phyloP scores from a whole-genome alignment of 164 flowering plant species.

The Tinospora cordifolia region DNA sequence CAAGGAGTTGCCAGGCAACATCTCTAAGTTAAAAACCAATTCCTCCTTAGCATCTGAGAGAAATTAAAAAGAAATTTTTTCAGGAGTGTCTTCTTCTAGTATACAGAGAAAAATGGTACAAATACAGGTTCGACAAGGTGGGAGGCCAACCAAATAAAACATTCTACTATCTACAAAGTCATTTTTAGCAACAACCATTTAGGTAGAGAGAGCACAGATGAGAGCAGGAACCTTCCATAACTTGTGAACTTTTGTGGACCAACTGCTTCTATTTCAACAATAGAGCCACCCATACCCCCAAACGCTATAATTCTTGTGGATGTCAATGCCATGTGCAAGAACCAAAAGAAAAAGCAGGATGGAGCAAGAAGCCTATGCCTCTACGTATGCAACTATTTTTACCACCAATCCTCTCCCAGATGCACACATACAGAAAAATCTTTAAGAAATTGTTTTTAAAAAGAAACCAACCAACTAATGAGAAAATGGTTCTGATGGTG shows the following conservation, averaged over 20 bases:
- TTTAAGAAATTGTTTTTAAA: too few relatives aligned
- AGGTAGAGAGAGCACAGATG: neutral
- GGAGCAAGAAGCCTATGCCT: too few relatives aligned
- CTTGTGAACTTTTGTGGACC: neutral
- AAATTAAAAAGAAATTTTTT: too few relatives aligned
- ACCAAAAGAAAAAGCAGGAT: neutral
- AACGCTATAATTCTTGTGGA: neutral
- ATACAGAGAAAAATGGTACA: neutral
- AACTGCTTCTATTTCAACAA: neutral
- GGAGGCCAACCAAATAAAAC: neutral
- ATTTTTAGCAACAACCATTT: neutral
- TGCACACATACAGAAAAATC: too few relatives aligned
- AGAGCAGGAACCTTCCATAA: neutral
- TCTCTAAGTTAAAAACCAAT: too few relatives aligned
- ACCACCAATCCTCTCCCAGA: neutral
- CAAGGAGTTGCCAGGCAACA: too few relatives aligned
- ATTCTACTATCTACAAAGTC: neutral
- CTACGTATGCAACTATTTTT: neutral
- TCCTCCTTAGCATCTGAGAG: too few relatives aligned
- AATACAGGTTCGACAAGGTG: neutral
- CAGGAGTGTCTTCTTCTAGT: too few relatives aligned
- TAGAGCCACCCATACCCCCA: too few relatives aligned
- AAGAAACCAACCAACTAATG: conserved; percentile 2
- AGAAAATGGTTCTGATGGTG: neutral
- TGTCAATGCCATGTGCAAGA: neutral